These are phyloP conservation scores for Secale cereale DNA, from an alignment of 176 grass and related monocot species.

Conservation along the genomic window DNA sequence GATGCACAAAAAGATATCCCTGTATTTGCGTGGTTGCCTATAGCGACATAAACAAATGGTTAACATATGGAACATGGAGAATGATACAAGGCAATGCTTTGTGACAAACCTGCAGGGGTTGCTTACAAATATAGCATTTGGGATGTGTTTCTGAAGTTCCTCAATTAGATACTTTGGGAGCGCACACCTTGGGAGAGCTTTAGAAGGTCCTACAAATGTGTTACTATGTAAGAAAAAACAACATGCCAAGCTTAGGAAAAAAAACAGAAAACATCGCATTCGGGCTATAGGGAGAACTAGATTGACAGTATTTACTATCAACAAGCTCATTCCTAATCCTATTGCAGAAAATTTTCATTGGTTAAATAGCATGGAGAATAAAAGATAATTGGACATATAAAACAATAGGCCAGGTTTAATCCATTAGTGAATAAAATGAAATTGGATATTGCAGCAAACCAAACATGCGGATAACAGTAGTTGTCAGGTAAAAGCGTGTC, in stretches of 20 bases:
- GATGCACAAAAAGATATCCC: not conserved
- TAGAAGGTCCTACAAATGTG: constrained; percentile 73
- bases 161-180: constrained; percentile 89
- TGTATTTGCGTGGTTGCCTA: not conserved
- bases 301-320: not conserved
- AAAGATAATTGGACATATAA: not conserved
- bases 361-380: constrained; percentile 21
- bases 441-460: not conserved
- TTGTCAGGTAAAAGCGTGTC: constrained; percentile 15
- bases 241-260: not conserved
- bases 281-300: not conserved
- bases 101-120: constrained; percentile 91
- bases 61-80: not conserved
- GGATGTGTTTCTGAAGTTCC: constrained; percentile 83
- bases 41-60: not conserved
- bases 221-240: not conserved
- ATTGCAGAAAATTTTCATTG: constrained; percentile 5
- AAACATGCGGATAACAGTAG: not conserved
- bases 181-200: constrained; percentile 87
- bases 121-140: constrained; percentile 90
- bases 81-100: not conserved
- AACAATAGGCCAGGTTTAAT: constrained; percentile 3
- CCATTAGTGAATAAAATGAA: constrained; percentile 5
- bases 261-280: constrained; percentile 1
- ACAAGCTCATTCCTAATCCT: constrained; percentile 1